Evolutionary conservation across 2,329 filamentous ascomycete genomes (phyloP).

Genomic region (Botrytis pseudocinerea): DNA sequence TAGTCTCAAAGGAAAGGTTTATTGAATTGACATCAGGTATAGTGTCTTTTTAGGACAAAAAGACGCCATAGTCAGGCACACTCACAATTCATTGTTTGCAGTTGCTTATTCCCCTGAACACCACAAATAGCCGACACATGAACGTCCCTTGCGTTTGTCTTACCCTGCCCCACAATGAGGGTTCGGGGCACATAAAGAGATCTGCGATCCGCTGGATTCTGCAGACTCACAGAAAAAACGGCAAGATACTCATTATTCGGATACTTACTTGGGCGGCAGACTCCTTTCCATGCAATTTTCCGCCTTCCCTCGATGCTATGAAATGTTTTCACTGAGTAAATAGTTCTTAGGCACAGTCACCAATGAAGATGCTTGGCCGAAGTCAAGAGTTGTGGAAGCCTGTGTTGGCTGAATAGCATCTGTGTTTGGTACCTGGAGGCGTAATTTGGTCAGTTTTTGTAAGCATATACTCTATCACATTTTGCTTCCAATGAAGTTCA

Average conservation of each 20-base stretch:
- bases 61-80: too few relatives aligned
- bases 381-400: neutral
- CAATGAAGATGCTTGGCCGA: neutral
- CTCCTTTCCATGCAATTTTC: neutral
- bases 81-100: neutral
- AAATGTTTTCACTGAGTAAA: neutral
- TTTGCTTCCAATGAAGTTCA: neutral
- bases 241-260: neutral
- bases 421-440: neutral
- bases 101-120: neutral
- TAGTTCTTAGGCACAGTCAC: neutral
- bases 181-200: neutral
- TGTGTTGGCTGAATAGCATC: neutral
- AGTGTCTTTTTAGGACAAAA: too few relatives aligned
- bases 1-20: neutral
- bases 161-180: neutral
- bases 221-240: neutral
- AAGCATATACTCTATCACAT: neutral
- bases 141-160: slow-evolving; percentile 15
- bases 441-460: neutral
- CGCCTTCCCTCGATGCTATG: neutral
- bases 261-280: neutral
- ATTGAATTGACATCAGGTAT: neutral
- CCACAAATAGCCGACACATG: slow-evolving; percentile 12
- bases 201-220: neutral